A percentile compares a stretch with the other conserved stretches of the same genome.
Conservation (phyloP, 768 basidiomycete genomes). For the Lactifluus hygrophoroides region DNA sequence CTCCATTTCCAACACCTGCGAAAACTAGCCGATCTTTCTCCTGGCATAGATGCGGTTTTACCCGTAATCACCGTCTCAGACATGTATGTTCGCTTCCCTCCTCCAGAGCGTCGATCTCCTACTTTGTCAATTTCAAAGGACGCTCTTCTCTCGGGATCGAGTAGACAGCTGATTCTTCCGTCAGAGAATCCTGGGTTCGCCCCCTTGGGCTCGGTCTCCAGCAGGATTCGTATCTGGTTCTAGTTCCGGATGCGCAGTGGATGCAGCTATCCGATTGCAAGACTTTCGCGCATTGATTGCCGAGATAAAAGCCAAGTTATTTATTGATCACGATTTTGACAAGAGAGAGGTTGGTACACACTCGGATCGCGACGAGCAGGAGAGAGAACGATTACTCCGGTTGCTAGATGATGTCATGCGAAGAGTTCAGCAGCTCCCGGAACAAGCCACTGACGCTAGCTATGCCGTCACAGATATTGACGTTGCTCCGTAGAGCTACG, state of each 20-base stretch:
- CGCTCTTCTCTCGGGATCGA: background rate
- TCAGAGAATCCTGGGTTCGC: background rate
- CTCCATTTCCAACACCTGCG: background rate
- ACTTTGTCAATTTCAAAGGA: background rate
- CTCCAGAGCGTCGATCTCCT: background rate
- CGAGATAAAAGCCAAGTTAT: slow-evolving; percentile 2
- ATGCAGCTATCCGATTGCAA: slow-evolving; percentile 5
- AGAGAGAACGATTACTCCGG: slow-evolving; percentile 1
- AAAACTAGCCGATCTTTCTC: background rate
- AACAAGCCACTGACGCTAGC: background rate
- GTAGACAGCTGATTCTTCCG: background rate
- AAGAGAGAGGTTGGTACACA: background rate
- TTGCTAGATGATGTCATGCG: slow-evolving; percentile 12
- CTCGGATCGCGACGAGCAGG: background rate
- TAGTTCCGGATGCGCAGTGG: background rate
- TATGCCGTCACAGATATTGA: background rate
- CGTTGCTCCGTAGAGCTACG: background rate
- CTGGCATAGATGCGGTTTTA: background rate
- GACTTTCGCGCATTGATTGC: slow-evolving; percentile 6
- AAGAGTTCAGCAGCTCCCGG: background rate
- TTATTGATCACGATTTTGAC: background rate
- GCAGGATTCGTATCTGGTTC: background rate
- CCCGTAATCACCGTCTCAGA: background rate
- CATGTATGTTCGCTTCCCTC: background rate
- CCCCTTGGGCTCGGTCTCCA: background rate